Percentiles rank a stretch among this genome's conserved stretches.
Evolutionary conservation across 2,329 filamentous ascomycete species (phyloP).

Genomic region (Ceratocystis alfenasii): DNA sequence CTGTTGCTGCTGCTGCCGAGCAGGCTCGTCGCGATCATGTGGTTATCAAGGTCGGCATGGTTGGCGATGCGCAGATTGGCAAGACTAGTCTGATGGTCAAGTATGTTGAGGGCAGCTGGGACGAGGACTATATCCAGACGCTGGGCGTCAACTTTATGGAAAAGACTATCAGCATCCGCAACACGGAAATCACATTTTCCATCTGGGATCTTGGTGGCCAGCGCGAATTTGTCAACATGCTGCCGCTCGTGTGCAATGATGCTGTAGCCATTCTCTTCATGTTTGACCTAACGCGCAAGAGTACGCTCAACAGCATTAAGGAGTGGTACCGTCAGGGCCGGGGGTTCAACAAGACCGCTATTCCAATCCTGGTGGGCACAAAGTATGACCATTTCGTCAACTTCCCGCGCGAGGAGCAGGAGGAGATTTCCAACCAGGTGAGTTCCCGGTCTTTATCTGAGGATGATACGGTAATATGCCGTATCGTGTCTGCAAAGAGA

Average conservation of each 20-base stretch:
- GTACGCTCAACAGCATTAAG: slow-evolving; percentile 97
- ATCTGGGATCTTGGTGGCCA: slow-evolving; percentile 98
- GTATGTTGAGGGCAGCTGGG: slow-evolving; percentile 98
- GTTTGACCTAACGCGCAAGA: slow-evolving; percentile 97
- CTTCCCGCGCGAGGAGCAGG: slow-evolving; percentile 91
- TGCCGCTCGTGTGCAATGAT: slow-evolving; percentile 97
- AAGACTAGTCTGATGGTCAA: slow-evolving; percentile 99
- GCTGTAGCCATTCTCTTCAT: slow-evolving; percentile 98
- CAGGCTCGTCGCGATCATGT: slow-evolving; percentile 55
- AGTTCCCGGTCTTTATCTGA: slow-evolving; percentile 14
- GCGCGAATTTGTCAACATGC: slow-evolving; percentile 98
- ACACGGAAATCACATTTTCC: slow-evolving; percentile 98
- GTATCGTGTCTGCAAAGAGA: not conserved
- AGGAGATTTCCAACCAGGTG: slow-evolving; percentile 95
- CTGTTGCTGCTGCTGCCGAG: slow-evolving; percentile 26
- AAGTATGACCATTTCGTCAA: slow-evolving; percentile 99
- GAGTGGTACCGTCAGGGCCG: slow-evolving; percentile 97
- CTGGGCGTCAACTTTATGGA: slow-evolving; percentile 99
- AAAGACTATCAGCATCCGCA: slow-evolving; percentile 98
- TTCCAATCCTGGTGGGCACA: slow-evolving; percentile 90
- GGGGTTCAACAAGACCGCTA: slow-evolving; percentile 99
- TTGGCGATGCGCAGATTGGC: slow-evolving; percentile 95
- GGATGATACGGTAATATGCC: not conserved
- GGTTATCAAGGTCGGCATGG: slow-evolving; percentile 99
- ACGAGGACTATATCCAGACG: slow-evolving; percentile 99